Evolutionary conservation across 2,329 filamentous ascomycete genomes (phyloP).

Genomic region (Epichloe coenophiala): DNA sequence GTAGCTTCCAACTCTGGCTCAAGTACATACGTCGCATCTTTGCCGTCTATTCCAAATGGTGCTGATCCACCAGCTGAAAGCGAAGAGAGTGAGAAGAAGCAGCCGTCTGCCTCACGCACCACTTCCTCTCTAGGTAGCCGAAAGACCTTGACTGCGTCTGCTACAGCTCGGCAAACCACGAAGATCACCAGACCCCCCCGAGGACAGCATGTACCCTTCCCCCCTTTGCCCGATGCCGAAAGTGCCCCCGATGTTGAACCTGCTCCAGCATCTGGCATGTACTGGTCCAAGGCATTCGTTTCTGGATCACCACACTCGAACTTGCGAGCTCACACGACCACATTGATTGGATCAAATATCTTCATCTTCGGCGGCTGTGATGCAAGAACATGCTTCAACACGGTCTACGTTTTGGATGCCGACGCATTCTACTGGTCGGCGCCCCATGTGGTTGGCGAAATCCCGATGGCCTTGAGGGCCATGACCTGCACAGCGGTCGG

Average conservation of each 20-base stretch:
- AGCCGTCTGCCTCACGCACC: not conserved
- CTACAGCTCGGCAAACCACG: constrained; percentile 8
- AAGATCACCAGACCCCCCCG: constrained; percentile 16
- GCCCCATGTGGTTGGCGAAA: constrained; percentile 50
- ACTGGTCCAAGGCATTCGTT: constrained; percentile 54
- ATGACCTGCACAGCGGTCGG: constrained; percentile 62
- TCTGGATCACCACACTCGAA: constrained; percentile 48
- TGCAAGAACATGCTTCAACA: constrained; percentile 52
- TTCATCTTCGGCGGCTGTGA: constrained; percentile 60
- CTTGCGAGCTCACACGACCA: constrained; percentile 53
- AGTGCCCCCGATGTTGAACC: constrained; percentile 46
- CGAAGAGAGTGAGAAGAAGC: constrained; percentile 18
- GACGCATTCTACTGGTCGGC: constrained; percentile 57
- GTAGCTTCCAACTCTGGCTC: constrained; percentile 16
- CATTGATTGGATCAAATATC: constrained; percentile 51
- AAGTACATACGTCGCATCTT: constrained; percentile 10
- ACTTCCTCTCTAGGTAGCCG: constrained; percentile 16
- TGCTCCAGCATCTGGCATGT: constrained; percentile 57
- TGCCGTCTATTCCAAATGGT: constrained; percentile 12
- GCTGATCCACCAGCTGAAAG: constrained; percentile 15
- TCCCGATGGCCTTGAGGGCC: constrained; percentile 50
- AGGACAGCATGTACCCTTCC: constrained; percentile 35
- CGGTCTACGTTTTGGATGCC: constrained; percentile 54
- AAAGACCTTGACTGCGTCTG: constrained; percentile 4
- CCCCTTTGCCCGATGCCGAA: constrained; percentile 41